A percentile compares a stretch with the other conserved stretches of the same genome.
Conservation (phyloP, 2,329 filamentous ascomycete species). For the Domatiomyces globalis region DNA sequence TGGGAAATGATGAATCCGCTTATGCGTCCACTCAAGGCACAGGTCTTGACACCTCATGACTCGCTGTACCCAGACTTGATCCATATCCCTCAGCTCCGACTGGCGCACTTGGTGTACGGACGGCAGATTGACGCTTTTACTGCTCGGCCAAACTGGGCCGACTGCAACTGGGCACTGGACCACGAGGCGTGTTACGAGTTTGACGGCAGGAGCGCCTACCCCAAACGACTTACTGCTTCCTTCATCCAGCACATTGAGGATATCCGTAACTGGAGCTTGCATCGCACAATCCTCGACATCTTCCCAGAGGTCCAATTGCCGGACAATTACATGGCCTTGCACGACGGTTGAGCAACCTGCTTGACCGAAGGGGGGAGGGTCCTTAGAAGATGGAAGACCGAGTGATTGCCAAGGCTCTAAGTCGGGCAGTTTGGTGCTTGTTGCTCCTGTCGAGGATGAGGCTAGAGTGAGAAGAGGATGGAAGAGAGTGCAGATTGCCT, state of each 20-base stretch:
- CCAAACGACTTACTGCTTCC: neutral
- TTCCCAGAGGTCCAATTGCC: conserved; percentile 1
- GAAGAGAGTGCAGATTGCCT: too few relatives aligned
- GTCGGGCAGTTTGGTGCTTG: too few relatives aligned
- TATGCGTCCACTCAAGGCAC: conserved; percentile 3
- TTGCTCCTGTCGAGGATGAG: too few relatives aligned
- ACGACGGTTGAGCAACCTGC: neutral
- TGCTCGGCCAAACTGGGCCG: neutral
- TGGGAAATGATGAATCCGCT: conserved; percentile 1
- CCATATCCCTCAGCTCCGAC: neutral
- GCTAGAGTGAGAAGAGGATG: too few relatives aligned
- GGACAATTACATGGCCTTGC: neutral
- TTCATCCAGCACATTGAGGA: conserved; percentile 1
- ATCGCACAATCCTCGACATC: neutral
- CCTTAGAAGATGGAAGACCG: too few relatives aligned
- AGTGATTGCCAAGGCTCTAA: too few relatives aligned
- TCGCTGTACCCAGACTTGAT: neutral
- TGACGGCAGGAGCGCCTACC: neutral
- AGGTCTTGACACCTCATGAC: conserved; percentile 2
- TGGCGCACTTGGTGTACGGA: conserved; percentile 1
- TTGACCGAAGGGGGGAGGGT: too few relatives aligned
- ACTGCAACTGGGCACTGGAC: neutral
- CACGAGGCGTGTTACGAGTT: conserved; percentile 1
- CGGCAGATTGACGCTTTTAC: neutral
- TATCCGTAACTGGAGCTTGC: neutral